Evolutionary conservation across 495 filamentous ascomycete genomes (phyloP).

Genomic region (Choiromyces venosus): DNA sequence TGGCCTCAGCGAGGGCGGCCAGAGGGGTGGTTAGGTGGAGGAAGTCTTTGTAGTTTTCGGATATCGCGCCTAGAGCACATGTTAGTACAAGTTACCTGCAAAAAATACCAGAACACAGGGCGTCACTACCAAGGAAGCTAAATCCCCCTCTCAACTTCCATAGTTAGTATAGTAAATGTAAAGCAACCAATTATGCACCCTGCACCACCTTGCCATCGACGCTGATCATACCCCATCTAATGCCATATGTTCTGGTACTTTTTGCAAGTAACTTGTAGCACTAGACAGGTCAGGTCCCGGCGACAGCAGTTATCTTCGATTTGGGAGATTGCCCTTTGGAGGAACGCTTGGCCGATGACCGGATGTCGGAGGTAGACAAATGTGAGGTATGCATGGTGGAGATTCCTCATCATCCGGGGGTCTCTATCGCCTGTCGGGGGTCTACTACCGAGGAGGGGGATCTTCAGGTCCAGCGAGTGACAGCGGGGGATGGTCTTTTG

Average conservation of each 20-base stretch:
- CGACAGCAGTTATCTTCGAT: constrained; percentile 34
- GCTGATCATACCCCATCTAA: too few relatives aligned
- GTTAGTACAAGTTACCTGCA: too few relatives aligned
- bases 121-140: too few relatives aligned
- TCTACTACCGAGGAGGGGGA: too few relatives aligned
- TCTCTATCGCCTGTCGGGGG: neutral
- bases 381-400: constrained; percentile 15
- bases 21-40: constrained; percentile 23
- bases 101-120: too few relatives aligned
- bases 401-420: neutral
- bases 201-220: too few relatives aligned
- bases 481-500: constrained; percentile 9
- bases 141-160: too few relatives aligned
- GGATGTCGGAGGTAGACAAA: constrained; percentile 20
- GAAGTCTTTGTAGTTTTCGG: constrained; percentile 44
- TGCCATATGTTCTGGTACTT: too few relatives aligned
- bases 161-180: too few relatives aligned
- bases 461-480: constrained; percentile 5
- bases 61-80: constrained; percentile 45
- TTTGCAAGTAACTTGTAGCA: too few relatives aligned
- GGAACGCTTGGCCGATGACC: constrained; percentile 19
- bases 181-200: too few relatives aligned
- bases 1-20: constrained; percentile 34
- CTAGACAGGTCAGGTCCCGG: constrained; percentile 44
- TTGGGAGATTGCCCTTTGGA: constrained; percentile 8